Evolutionary conservation across 768 basidiomycete species (phyloP).

Genomic region (Xanthoconium purpureum): DNA sequence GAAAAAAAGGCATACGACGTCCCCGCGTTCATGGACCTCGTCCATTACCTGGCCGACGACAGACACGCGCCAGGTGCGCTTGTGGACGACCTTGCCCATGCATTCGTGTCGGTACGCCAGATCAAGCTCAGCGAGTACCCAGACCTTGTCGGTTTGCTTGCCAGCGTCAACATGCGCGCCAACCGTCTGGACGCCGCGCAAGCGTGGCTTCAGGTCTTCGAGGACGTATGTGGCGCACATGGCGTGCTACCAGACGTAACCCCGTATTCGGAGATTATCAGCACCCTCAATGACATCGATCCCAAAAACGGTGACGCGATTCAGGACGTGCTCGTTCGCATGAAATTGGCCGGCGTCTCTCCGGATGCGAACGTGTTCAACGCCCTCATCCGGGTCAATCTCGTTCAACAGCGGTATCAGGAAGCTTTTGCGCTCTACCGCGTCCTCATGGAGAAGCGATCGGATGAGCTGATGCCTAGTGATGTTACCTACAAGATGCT

Average conservation of each 20-base stretch:
- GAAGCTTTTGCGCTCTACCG: constrained; percentile 45
- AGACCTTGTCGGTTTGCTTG: constrained; percentile 36
- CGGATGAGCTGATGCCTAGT: constrained; percentile 33
- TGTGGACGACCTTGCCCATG: constrained; percentile 22
- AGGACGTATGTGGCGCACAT: constrained; percentile 20
- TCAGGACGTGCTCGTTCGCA: constrained; percentile 37
- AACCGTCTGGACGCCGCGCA: constrained; percentile 32
- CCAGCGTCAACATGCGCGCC: constrained; percentile 35
- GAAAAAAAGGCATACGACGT: constrained; percentile 16
- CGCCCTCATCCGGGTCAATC: constrained; percentile 42
- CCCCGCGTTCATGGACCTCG: constrained; percentile 27
- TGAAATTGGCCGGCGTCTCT: constrained; percentile 36
- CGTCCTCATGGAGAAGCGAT: constrained; percentile 35
- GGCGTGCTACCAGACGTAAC: constrained; percentile 11
- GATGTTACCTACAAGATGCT: constrained; percentile 47
- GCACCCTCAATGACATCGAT: constrained; percentile 33
- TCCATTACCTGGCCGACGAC: constrained; percentile 17
- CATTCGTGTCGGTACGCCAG: constrained; percentile 18
- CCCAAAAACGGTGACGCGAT: constrained; percentile 31
- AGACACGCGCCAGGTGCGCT: constrained; percentile 12
- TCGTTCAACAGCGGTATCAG: constrained; percentile 29
- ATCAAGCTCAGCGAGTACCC: constrained; percentile 28
- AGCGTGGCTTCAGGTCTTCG: constrained; percentile 27
- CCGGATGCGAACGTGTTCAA: constrained; percentile 47
- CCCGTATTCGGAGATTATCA: constrained; percentile 41